These are phyloP conservation scores for Paramecium sonneborni DNA, from an alignment of 73 alveolate genomes.

Conservation along the genomic window DNA sequence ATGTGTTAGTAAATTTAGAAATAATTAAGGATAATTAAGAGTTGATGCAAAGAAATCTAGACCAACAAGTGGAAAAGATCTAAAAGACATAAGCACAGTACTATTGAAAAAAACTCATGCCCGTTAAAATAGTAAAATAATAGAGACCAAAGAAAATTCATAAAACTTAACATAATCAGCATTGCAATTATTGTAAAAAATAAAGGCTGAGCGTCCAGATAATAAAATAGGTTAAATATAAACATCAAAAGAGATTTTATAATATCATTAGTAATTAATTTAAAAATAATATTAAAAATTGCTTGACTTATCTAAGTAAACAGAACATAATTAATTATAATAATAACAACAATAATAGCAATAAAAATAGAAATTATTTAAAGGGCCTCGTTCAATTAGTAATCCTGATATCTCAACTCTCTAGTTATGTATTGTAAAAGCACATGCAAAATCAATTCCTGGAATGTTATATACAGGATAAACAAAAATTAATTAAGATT, in stretches of 20 bases:
- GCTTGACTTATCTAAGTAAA: neutral
- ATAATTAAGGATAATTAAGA: neutral
- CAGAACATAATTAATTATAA: neutral
- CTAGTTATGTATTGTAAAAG: neutral
- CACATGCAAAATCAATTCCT: neutral
- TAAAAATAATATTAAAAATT: slow-evolving; percentile 39
- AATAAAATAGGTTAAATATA: neutral
- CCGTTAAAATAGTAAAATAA: slow-evolving; percentile 40
- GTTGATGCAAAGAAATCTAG: slow-evolving; percentile 25
- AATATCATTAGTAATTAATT: slow-evolving; percentile 26
- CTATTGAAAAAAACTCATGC: slow-evolving; percentile 26
- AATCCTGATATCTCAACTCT: slow-evolving; percentile 45
- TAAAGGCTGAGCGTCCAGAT: slow-evolving; percentile 7
- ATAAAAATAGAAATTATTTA: neutral
- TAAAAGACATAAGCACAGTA: neutral
- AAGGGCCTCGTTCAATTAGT: slow-evolving; percentile 42
- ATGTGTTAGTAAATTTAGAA: neutral
- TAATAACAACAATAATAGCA: neutral
- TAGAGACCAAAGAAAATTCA: slow-evolving; percentile 19
- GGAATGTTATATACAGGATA: slow-evolving; percentile 57
- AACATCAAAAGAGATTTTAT: slow-evolving; percentile 1
- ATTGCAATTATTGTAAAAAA: slow-evolving; percentile 1
- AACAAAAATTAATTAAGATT: slow-evolving; percentile 54
- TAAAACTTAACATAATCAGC: slow-evolving; percentile 39
- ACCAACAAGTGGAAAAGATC: slow-evolving; percentile 25